Evolutionary conservation across 2,329 filamentous ascomycete genomes (phyloP).

Genomic region (Chalaropsis thielavioides): DNA sequence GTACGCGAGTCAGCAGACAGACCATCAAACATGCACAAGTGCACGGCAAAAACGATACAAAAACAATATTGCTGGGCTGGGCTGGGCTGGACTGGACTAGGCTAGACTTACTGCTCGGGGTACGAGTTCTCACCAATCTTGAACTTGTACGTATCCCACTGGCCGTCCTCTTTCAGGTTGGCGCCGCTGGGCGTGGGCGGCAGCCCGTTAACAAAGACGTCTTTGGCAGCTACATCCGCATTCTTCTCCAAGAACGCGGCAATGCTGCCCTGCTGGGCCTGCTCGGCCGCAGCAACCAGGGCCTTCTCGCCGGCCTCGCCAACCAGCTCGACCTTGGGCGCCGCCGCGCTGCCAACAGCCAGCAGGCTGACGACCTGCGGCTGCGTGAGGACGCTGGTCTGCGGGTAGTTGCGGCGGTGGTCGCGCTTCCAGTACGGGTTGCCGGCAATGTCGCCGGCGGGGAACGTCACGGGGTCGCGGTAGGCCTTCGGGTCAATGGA

Average conservation of each 20-base stretch:
- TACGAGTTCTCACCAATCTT: conserved; percentile 54
- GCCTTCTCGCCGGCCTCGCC: conserved; percentile 45
- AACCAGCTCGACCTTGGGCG: conserved; percentile 70
- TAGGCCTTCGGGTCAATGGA: conserved; percentile 26
- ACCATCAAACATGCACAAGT: neutral
- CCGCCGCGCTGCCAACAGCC: conserved; percentile 65
- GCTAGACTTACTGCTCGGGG: conserved; percentile 44
- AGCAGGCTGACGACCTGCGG: conserved; percentile 74
- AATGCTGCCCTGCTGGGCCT: conserved; percentile 54
- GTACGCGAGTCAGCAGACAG: conserved; percentile 24
- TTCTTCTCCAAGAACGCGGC: conserved; percentile 40
- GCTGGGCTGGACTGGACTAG: too few relatives aligned
- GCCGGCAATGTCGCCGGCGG: conserved; percentile 26
- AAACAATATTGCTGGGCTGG: neutral
- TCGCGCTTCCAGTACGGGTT: conserved; percentile 70
- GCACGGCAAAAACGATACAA: neutral
- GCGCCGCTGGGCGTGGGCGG: conserved; percentile 75
- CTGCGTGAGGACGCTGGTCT: conserved; percentile 66
- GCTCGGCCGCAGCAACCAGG: conserved; percentile 60
- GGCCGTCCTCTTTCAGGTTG: conserved; percentile 34
- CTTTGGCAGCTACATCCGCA: conserved; percentile 32
- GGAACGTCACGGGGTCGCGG: conserved; percentile 42
- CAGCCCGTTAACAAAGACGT: conserved; percentile 62
- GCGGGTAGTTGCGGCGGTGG: conserved; percentile 65
- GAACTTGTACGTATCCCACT: conserved; percentile 57